Percentiles rank a stretch among this genome's conserved stretches.
These are phyloP conservation scores for Tulasnella sp. DNA, from an alignment of 768 basidiomycete genomes.

Conservation along the genomic window DNA sequence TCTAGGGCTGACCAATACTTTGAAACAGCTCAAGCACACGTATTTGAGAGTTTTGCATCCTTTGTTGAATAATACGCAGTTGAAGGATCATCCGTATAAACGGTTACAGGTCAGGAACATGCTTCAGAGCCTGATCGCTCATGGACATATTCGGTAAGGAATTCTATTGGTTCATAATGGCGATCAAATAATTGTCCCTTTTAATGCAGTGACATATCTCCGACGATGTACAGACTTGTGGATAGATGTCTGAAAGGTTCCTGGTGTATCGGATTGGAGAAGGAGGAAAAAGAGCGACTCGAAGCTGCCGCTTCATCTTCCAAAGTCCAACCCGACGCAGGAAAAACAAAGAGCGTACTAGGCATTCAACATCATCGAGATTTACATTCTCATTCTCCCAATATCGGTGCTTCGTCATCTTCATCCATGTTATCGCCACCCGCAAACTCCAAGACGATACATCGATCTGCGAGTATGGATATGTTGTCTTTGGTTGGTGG, in stretches of 20 bases:
- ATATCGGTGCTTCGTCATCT: not conserved
- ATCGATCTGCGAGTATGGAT: not conserved
- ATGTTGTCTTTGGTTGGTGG: no score
- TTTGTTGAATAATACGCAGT: constrained; percentile 85
- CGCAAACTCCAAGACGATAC: not conserved
- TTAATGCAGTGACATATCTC: constrained; percentile 43
- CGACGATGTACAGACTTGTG: constrained; percentile 84
- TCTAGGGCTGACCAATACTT: not conserved
- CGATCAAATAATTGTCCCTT: not conserved
- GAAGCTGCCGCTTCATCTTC: no score
- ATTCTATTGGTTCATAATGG: no score
- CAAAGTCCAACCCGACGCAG: not conserved
- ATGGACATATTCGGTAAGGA: constrained; percentile 47
- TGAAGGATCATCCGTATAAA: constrained; percentile 77
- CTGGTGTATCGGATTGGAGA: constrained; percentile 60
- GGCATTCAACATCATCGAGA: not conserved
- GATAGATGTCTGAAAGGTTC: constrained; percentile 78
- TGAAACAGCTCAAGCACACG: constrained; percentile 70
- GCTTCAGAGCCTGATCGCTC: constrained; percentile 62
- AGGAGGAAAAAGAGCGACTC: not conserved
- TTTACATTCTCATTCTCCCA: not conserved
- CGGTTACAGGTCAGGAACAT: constrained; percentile 75
- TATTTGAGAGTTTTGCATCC: constrained; percentile 95
- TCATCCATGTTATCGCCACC: not conserved
- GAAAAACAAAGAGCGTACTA: not conserved